Base-by-base conservation (phyloP, 169 alveolate species). In the Cryptosporidium sp. region DNA sequence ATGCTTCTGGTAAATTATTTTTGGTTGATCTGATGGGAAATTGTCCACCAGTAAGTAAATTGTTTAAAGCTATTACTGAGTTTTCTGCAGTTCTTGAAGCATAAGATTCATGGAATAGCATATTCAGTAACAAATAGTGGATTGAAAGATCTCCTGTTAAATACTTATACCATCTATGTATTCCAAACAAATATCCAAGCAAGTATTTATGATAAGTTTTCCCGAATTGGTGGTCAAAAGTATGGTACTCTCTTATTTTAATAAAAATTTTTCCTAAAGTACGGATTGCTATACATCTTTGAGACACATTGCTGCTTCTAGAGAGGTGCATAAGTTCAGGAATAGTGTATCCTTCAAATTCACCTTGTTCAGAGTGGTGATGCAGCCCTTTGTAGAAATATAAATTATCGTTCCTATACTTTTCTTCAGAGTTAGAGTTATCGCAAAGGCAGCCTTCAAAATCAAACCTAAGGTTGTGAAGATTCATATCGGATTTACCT, bases 361-460 rank as follows among this genome's bases (percentile, higher is more conserved):
- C 87, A 31, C 91, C 61, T 29, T 91, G 75, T 6, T 85, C 85
- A n/a, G 93, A 91, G 60, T 91, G 93, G 35, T 91, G 93, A 48
- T 91, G 93, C 3, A 91, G 48, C 29, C 93, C 93, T 7, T 53
- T 61, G 44, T 84, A 91, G 14, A 52, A 91, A 53, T 69, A 69
- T 45, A 91, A 35, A 4, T 69, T 69, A 70, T 86, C 92, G 14
- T 31, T 67, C 44, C 48, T 26, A 18, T 56, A 56, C 35, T 61
- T 68, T 44, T 48, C 62, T 31, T 87, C 75, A 33, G 29, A 35
- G 62, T 60, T 58, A 10, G 62, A 53, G 39, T 86, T 60, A 69
- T 69, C 85, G 73, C 93, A 91, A 29, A 91, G 58, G 16, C 3
- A 18, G 21, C 93, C 93, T 16, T 86, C 89, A 62, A 85, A 86